Evolutionary conservation across 2,329 filamentous ascomycete species (phyloP).

Genomic region (Pseudogymnoascus sp.): DNA sequence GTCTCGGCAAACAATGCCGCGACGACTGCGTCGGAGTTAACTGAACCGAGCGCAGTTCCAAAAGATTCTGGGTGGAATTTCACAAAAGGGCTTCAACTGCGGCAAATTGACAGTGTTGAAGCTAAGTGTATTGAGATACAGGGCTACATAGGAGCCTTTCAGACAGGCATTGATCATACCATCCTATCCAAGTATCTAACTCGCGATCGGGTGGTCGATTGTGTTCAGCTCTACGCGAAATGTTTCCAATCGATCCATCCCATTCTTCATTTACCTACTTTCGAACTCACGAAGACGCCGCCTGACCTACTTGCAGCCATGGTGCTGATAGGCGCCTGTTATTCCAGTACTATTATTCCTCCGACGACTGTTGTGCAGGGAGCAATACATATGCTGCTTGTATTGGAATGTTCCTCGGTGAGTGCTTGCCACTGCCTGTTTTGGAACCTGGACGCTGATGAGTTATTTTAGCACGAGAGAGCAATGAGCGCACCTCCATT

Average conservation of each 20-base stretch:
- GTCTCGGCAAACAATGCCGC: neutral
- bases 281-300: neutral
- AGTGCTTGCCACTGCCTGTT: neutral
- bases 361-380: neutral
- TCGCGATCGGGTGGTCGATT: neutral
- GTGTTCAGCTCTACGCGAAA: neutral
- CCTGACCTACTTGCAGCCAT: neutral
- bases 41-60: neutral
- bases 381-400: conserved; percentile 1
- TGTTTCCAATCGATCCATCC: neutral
- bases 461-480: neutral
- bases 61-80: neutral
- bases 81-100: neutral
- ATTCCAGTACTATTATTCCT: neutral
- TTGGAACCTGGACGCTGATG: neutral
- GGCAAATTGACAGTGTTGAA: neutral
- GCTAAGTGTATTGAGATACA: neutral
- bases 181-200: neutral
- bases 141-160: neutral
- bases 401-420: neutral
- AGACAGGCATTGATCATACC: neutral
- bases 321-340: neutral
- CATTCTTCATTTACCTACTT: neutral
- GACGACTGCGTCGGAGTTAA: neutral
- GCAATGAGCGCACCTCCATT: neutral